Evolutionary conservation across 1,139 yeast species (phyloP), one percentile per base, ranked within the genome.

Genomic region (Lodderomyces margitis): DNA sequence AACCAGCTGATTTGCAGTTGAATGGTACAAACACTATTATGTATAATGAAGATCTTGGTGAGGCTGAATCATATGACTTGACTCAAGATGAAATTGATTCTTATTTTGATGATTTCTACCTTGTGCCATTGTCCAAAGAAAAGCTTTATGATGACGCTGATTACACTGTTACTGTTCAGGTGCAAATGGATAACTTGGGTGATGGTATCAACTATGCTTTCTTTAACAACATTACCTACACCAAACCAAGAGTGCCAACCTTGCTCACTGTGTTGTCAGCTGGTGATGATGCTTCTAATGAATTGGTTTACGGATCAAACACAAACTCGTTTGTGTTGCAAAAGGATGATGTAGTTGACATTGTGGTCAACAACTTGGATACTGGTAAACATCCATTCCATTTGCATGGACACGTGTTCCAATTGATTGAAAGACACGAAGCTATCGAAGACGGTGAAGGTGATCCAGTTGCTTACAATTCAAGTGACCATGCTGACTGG

Each of bases 321-420:
- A 77, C 84, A 31, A 74, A 83, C 55, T 59, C 86, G 0, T 78
- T 72, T 60, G 78, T 84, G 5, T 67, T 85, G 37, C 80, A 80
- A 53, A 63, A 71, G 24, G 75, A 78, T 47, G 89, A 83, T 44
- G 68, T 81, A 38, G 76, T 87, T 37, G 95, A 87, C 53, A 67
- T 88, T 44, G 78, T 85, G 9, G 61, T 88, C 37, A 86, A 87
- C 58, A 84, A 87, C 47, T 61, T 68, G 46, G 96, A 87, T 61
- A 87, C 89, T 41, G 94, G 94, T 65, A 78, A 79, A 47, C 96
- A 88, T 63, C 96, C 96, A n/a, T 87, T 89, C 82, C 96, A 88
- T 60, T 67, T 88, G 52, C 96, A 88, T 54, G 96, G 96, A 25
- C 94, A 87, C 62, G 74, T 71, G 46, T 86, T 87, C 74, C 94